Evolutionary conservation across 805 yeast genomes (phyloP).

Genomic region (Candida broadrunensis): DNA sequence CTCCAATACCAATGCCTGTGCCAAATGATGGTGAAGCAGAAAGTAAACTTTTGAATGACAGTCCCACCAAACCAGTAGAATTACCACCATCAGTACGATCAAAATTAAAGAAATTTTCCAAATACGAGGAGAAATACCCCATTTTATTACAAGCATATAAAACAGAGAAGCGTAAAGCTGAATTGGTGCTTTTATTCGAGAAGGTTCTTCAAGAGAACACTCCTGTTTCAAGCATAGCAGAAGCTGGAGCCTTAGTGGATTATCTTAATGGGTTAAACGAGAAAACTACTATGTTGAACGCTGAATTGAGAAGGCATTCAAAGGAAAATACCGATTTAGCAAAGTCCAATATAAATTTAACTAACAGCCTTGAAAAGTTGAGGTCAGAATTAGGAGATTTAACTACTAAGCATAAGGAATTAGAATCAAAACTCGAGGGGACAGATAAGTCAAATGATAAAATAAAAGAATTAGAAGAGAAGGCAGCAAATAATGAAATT

Average conservation of each 20-base stretch:
- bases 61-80: slow-evolving; percentile 11
- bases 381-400: background rate
- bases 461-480: background rate
- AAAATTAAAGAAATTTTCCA: slow-evolving; percentile 70
- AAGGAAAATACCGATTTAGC: slow-evolving; percentile 23
- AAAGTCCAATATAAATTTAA: slow-evolving; percentile 8
- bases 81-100: slow-evolving; percentile 57
- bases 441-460: background rate
- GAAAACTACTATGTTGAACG: slow-evolving; percentile 58
- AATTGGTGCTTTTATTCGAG: slow-evolving; percentile 62
- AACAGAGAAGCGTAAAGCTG: slow-evolving; percentile 66
- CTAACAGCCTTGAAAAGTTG: slow-evolving; percentile 2
- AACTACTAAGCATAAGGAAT: background rate
- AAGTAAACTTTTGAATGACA: slow-evolving; percentile 2
- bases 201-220: slow-evolving; percentile 72
- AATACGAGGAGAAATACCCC: slow-evolving; percentile 92
- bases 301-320: slow-evolving; percentile 56
- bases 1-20: background rate
- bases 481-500: background rate
- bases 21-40: background rate
- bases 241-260: slow-evolving; percentile 66
- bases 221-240: slow-evolving; percentile 73
- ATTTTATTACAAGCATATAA: slow-evolving; percentile 80
- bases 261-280: slow-evolving; percentile 62
- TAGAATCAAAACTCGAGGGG: background rate